A percentile compares a stretch with the other conserved stretches of the same genome.
Evolutionary conservation across 2,329 filamentous ascomycete genomes (phyloP).

Genomic region (Stemphylium vesicarium): DNA sequence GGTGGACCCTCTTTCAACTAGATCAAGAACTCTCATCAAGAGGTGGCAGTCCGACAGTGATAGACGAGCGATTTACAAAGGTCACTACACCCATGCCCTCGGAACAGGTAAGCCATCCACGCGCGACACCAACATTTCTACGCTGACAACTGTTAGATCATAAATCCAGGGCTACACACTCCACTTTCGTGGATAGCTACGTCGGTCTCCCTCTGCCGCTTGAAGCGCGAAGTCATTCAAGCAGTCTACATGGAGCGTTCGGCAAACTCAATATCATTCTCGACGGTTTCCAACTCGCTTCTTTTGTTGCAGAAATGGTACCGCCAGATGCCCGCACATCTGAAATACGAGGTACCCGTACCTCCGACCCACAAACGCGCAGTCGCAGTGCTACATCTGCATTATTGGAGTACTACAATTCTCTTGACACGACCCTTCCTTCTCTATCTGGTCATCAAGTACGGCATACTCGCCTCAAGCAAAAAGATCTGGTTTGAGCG

Average conservation of each 20-base stretch:
- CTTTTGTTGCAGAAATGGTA: conserved; percentile 45
- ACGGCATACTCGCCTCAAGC: conserved; percentile 28
- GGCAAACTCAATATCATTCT: conserved; percentile 40
- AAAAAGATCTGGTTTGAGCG: conserved; percentile 44
- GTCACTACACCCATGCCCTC: conserved; percentile 41
- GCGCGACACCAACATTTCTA: not conserved
- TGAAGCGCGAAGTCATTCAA: conserved; percentile 46
- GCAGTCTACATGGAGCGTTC: conserved; percentile 43
- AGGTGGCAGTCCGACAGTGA: conserved; percentile 43
- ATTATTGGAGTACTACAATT: conserved; percentile 46
- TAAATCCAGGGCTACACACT: conserved; percentile 45
- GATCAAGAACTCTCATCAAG: conserved; percentile 47
- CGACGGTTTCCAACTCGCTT: conserved; percentile 42
- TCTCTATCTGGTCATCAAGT: conserved; percentile 42
- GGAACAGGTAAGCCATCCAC: conserved; percentile 35
- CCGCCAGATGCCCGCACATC: conserved; percentile 39
- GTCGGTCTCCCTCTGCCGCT: conserved; percentile 37
- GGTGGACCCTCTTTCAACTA: conserved; percentile 47
- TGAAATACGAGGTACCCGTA: conserved; percentile 38
- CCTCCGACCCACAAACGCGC: conserved; percentile 45
- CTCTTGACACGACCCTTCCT: conserved; percentile 45
- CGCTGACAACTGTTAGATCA: conserved; percentile 25
- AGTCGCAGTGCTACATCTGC: conserved; percentile 42
- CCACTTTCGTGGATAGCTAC: conserved; percentile 43
- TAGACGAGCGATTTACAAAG: conserved; percentile 43